Base-by-base conservation (phyloP, 805 yeast species). In the Candida sanyiensis region DNA sequence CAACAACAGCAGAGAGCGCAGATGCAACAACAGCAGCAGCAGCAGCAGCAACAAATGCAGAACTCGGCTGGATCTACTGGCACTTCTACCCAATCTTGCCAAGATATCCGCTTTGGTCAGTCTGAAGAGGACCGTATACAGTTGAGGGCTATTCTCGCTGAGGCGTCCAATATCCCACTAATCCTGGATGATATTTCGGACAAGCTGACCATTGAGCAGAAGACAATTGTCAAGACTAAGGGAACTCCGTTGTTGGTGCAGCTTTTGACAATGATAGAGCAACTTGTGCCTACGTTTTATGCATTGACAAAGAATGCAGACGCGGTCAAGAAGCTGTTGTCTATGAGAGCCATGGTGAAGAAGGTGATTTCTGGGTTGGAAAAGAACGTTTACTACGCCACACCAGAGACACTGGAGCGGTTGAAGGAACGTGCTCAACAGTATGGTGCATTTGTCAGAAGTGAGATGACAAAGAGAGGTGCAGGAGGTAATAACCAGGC, bases 341-440 rank as follows among this genome's bases (percentile, higher is more conserved):
- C 83, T 55, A 75, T 84, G 69, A 80, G 86, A 59, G 72, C 77
- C 44, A 80, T 86, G 80, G 77, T 85, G 31, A 80, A 77, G 52
- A 83, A 80, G 54, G 83, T 86, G 44, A 62, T 80, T 48, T 93
- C 85, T 37, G 78, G 74, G 33, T 66, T 86, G 47, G 73, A 78
- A 42, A 69, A 75, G 46, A 81, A 81, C 5, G 66, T 72, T 17
- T 86, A 72, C 52, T 73, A 79, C 45, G 89, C 89, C 1, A 75
- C 77, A n/a, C 82, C 83, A 12, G 85, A 78, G 33, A 67, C 84
- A 28, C 64, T 85, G 37, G 84, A 77, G 31, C 81, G 79, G 58
- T 71, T 87, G 40, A 77, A 80, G 44, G 63, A 69, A 33, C 94
- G 87, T 50, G 78, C 84, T 40, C 83, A 79, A 39, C 75, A 79